These are phyloP conservation scores for Monilinia fructicola DNA, from an alignment of 2,329 filamentous ascomycete genomes.

Conservation along the genomic window DNA sequence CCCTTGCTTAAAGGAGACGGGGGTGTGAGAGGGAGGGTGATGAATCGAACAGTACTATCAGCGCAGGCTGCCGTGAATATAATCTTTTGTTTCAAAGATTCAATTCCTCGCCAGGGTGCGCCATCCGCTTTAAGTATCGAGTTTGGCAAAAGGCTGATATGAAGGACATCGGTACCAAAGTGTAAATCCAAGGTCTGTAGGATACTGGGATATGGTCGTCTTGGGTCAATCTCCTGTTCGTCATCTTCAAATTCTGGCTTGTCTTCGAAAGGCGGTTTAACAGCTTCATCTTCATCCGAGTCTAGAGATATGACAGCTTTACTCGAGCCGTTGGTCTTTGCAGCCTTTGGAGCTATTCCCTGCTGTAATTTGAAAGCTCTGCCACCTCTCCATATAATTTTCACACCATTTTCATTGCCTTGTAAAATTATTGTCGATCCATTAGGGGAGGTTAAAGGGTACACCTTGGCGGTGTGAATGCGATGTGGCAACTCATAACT, in stretches of 20 bases:
- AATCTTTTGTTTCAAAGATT: conserved; percentile 55
- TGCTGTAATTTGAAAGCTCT: conserved; percentile 55
- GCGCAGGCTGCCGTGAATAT: conserved; percentile 61
- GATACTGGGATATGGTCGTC: conserved; percentile 52
- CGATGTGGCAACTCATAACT: conserved; percentile 61
- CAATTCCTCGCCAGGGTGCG: conserved; percentile 47
- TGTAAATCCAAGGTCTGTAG: conserved; percentile 62
- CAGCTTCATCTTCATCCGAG: conserved; percentile 56
- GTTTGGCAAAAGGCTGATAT: conserved; percentile 56
- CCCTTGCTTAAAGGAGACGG: conserved; percentile 60
- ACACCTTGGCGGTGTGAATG: conserved; percentile 59
- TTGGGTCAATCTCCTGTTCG: conserved; percentile 43
- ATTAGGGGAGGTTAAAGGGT: conserved; percentile 61
- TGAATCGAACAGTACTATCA: conserved; percentile 55
- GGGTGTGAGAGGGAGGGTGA: conserved; percentile 60
- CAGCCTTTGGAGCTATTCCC: conserved; percentile 35
- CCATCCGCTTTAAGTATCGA: conserved; percentile 52
- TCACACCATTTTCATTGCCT: conserved; percentile 62
- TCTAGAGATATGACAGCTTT: conserved; percentile 63
- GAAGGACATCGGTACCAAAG: conserved; percentile 55
- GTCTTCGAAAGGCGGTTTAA: conserved; percentile 48
- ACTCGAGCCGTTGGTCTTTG: conserved; percentile 54
- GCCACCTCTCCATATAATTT: conserved; percentile 62
- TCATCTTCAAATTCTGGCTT: conserved; percentile 59
- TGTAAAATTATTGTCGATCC: conserved; percentile 63